Base-by-base conservation (phyloP, 1,139 yeast species). In the Kurtzmaniella quercitrusa region DNA sequence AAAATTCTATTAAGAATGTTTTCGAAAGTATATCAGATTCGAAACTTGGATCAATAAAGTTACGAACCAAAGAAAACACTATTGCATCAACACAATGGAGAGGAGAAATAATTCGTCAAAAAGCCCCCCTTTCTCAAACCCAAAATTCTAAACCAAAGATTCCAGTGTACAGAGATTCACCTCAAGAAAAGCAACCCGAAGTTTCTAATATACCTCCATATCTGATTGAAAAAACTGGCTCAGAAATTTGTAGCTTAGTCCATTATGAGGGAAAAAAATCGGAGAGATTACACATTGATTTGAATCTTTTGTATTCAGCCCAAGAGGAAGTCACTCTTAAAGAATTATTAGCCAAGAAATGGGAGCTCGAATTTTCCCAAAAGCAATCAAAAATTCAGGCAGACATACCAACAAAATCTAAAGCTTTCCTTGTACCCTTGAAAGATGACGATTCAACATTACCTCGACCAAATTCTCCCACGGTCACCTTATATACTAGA, bases 401-500 rank as follows among this genome's bases (percentile, higher is more conserved):
- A 41, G 42, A 25, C 18, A 40, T 12, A 14, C 38, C 18, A 34
- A 41, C 25, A 16, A 18, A 43, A 16, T 25, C 39, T 3, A 19
- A 23, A 18, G 40, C 75, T 2, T 59, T 66, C 42, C 59, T 63
- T 2, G 57, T 70, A n/a, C 73, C 74, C 0, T 51, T 70, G 27
- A 59, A 62, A 40, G 70, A 62, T 43, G 63, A 58, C 19, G 62
- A 57, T 31, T 47, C 51, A 3, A 51, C 52, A 2, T 34, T 47
- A 1, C 45, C 48, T 2, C 51, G 63, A 18, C 73, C 78, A 4
- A 64, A 67, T 11, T 82, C 89, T 0, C 96, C 96, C 1, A 89
- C 96, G 0, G 75, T 86, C 53, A 89, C 96, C 0, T 65, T 84
- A 58, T 83, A 76, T 58, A 84, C 96, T 0, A 81, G 80, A 47